These are phyloP conservation scores for Stenogyne calaminthoides DNA, from an alignment of 305 asterid genomes.

Conservation along the genomic window DNA sequence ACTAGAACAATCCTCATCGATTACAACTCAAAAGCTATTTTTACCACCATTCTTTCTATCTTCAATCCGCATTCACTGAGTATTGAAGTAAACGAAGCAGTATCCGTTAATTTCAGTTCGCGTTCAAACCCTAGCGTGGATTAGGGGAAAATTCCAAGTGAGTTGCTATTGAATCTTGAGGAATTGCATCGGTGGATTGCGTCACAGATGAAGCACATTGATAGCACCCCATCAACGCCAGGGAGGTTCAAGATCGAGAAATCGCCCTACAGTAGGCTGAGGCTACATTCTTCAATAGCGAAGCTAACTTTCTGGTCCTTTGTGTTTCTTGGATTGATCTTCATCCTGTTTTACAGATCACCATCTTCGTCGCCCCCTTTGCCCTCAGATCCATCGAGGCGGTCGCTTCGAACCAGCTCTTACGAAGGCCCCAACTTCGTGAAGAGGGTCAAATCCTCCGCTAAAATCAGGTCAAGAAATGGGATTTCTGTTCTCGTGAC, in stretches of 20 bases:
- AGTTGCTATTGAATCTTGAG: slow-evolving; percentile 35
- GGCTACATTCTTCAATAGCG: slow-evolving; percentile 74
- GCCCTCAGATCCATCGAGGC: slow-evolving; percentile 73
- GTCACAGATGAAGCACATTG: slow-evolving; percentile 75
- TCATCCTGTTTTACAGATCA: slow-evolving; percentile 71
- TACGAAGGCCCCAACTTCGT: slow-evolving; percentile 61
- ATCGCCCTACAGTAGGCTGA: slow-evolving; percentile 64
- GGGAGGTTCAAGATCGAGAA: slow-evolving; percentile 86
- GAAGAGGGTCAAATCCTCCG: slow-evolving; percentile 68
- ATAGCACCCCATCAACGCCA: slow-evolving; percentile 60
- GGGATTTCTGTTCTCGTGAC: slow-evolving; percentile 90
- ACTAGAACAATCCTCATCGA: slow-evolving; percentile 56
- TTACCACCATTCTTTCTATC: slow-evolving; percentile 26
- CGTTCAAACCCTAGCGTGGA: slow-evolving; percentile 36
- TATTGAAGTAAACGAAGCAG: neutral
- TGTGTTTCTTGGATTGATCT: slow-evolving; percentile 74
- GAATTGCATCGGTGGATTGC: neutral
- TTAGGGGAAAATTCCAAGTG: slow-evolving; percentile 27
- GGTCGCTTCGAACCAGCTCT: slow-evolving; percentile 74
- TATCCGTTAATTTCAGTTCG: neutral
- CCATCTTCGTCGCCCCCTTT: slow-evolving; percentile 56
- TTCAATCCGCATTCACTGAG: slow-evolving; percentile 32
- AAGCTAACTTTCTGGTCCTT: slow-evolving; percentile 90
- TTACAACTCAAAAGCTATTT: slow-evolving; percentile 26
- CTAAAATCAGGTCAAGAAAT: slow-evolving; percentile 77